Conservation (phyloP, 768 basidiomycete species). For the Agaricus sinodeliciosus region DNA sequence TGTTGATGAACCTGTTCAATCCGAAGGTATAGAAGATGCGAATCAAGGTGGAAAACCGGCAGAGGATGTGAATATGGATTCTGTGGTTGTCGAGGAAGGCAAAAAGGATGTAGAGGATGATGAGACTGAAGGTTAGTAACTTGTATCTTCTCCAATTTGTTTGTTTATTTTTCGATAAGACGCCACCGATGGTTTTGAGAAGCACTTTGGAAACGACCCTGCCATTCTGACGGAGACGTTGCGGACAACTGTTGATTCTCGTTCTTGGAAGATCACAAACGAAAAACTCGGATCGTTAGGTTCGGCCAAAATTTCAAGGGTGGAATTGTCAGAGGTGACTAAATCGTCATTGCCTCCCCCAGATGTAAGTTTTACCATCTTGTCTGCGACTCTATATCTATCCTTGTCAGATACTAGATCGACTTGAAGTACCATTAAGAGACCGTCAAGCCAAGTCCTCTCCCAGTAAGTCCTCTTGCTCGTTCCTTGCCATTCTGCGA, state of each 20-base stretch:
- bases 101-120: constrained; percentile 18
- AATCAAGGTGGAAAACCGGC: constrained; percentile 15
- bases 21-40: constrained; percentile 1
- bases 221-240: constrained; percentile 40
- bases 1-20: constrained; percentile 13
- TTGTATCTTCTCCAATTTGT: neutral
- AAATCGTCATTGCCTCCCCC: constrained; percentile 22
- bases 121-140: constrained; percentile 22
- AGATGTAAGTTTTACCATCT: constrained; percentile 20
- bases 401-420: constrained; percentile 43
- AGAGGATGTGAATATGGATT: constrained; percentile 15
- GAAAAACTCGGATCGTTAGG: constrained; percentile 56
- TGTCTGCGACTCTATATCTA: neutral
- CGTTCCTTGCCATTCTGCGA: neutral
- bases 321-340: constrained; percentile 29
- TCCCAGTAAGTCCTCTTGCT: constrained; percentile 31
- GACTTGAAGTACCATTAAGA: constrained; percentile 49
- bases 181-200: constrained; percentile 50
- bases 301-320: constrained; percentile 39
- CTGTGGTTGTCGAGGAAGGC: constrained; percentile 16
- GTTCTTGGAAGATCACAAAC: constrained; percentile 49
- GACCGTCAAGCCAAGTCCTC: constrained; percentile 46
- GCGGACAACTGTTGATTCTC: constrained; percentile 45
- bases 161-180: constrained; percentile 4
- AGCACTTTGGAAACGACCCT: constrained; percentile 65